Evolutionary conservation across 2,329 filamentous ascomycete genomes (phyloP).

Genomic region (Stachybotrys echinatus): DNA sequence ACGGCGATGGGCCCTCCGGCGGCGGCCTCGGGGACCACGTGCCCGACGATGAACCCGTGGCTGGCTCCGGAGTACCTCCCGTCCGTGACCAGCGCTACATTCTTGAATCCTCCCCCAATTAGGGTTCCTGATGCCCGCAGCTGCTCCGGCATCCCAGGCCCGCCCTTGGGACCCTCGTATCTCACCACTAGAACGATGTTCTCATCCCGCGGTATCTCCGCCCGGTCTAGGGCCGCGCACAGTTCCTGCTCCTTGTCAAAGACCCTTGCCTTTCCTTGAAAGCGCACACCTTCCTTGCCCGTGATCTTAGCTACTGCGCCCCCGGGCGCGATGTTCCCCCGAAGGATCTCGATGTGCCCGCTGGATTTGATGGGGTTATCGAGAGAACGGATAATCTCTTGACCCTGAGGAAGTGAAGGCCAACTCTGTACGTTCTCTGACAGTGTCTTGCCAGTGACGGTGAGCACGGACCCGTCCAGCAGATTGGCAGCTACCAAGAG

Average conservation of each 20-base stretch:
- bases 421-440: constrained; percentile 74
- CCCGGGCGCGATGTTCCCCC: constrained; percentile 80
- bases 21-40: constrained; percentile 86
- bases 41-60: constrained; percentile 91
- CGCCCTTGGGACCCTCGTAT: constrained; percentile 90
- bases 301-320: constrained; percentile 96
- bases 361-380: constrained; percentile 69
- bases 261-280: constrained; percentile 74
- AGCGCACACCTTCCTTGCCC: constrained; percentile 82
- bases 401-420: constrained; percentile 71
- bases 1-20: constrained; percentile 84
- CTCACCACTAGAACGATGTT: constrained; percentile 89
- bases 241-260: constrained; percentile 84
- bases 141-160: constrained; percentile 95
- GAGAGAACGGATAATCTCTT: constrained; percentile 82
- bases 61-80: constrained; percentile 83
- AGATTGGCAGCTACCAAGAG: constrained; percentile 71
- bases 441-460: constrained; percentile 79
- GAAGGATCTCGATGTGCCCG: constrained; percentile 84
- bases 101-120: constrained; percentile 84
- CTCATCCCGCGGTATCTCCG: constrained; percentile 44
- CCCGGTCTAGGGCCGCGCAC: constrained; percentile 68
- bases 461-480: constrained; percentile 72
- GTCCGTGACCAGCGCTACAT: constrained; percentile 88
- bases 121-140: constrained; percentile 83